Evolutionary conservation across 306 rosid species (phyloP).

Genomic region (Leucaena leucocephala): DNA sequence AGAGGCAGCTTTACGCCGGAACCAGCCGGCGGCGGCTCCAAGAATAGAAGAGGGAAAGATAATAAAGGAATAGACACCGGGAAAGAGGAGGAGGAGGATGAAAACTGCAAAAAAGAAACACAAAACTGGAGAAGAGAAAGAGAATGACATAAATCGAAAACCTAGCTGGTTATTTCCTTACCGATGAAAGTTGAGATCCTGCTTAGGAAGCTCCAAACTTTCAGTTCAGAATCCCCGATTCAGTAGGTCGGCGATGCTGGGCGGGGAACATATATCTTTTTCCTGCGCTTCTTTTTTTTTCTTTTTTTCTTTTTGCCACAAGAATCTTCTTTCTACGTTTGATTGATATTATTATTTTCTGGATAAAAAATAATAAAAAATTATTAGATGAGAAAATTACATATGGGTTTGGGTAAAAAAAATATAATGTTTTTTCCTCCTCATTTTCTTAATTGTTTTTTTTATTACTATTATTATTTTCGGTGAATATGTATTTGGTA

Average conservation of each 20-base stretch:
- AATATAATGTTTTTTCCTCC: too few relatives aligned
- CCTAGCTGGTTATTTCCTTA: background rate
- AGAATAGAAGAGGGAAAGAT: background rate
- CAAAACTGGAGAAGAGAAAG: background rate
- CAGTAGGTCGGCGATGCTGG: background rate
- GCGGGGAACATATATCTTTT: background rate
- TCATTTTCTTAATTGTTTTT: too few relatives aligned
- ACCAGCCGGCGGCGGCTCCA: background rate
- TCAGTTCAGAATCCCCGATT: background rate
- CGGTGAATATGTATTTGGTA: too few relatives aligned
- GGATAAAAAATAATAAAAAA: too few relatives aligned
- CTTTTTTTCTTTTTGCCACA: background rate
- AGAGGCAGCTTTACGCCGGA: background rate
- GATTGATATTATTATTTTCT: too few relatives aligned
- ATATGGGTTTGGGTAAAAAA: too few relatives aligned
- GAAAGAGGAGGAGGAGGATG: background rate
- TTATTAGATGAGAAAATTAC: too few relatives aligned
- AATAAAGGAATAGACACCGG: background rate
- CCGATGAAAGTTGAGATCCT: background rate
- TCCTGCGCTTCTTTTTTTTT: background rate
- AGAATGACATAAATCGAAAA: background rate
- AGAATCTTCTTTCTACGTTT: background rate
- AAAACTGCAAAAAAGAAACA: background rate
- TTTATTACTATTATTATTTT: too few relatives aligned
- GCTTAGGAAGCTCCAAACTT: background rate